phyloP scores from a whole-genome alignment of 2,329 filamentous ascomycete genomes.

The Aspergillus sp. region DNA sequence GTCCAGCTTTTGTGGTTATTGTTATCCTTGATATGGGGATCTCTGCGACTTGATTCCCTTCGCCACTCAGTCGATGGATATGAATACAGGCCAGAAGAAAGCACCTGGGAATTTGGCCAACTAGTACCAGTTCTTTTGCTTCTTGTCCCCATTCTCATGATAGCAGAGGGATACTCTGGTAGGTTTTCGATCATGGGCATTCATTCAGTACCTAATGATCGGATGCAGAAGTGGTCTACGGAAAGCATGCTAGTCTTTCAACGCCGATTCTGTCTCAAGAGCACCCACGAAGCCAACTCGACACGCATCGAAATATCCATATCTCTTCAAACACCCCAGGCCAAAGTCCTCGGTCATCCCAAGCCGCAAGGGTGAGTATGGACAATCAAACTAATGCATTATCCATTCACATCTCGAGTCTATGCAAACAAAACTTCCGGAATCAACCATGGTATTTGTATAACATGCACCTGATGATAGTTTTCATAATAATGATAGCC shows the following conservation, averaged over 20 bases:
- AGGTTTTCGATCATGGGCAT: not conserved
- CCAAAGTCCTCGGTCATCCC: too few species aligned
- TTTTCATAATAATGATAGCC: too few species aligned
- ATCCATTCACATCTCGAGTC: not conserved
- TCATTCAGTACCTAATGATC: too few species aligned
- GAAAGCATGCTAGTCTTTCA: too few species aligned
- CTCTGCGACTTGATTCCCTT: not conserved
- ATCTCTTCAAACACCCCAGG: too few species aligned
- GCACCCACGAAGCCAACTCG: too few species aligned
- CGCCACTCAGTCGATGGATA: not conserved
- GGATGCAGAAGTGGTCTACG: too few species aligned
- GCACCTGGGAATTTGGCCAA: not conserved
- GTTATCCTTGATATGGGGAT: not conserved
- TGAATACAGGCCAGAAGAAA: not conserved
- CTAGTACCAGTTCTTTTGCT: not conserved
- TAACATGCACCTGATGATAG: not conserved
- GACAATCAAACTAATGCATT: not conserved
- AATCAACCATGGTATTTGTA: not conserved
- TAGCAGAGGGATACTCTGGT: not conserved
- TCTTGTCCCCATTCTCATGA: not conserved
- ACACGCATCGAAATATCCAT: too few species aligned
- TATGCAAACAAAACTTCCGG: not conserved
- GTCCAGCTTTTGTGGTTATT: not conserved
- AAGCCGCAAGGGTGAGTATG: too few species aligned
- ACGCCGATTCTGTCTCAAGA: too few species aligned